Evolutionary conservation across 176 grass and related monocot genomes (phyloP).

Genomic region (Bolboschoenus planiculmis): DNA sequence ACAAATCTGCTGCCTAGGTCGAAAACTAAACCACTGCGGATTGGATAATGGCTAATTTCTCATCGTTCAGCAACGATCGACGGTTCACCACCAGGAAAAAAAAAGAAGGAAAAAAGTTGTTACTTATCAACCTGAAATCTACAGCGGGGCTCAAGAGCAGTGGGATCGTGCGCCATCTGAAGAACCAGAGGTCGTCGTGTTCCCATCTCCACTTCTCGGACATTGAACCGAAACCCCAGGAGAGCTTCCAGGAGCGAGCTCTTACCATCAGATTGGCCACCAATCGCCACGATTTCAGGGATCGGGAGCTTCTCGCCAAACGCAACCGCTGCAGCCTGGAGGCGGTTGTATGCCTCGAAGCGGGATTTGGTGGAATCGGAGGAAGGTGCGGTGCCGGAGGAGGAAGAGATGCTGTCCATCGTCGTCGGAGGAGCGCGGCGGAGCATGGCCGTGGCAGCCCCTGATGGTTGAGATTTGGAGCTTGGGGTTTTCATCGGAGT

Average conservation of each 20-base stretch:
- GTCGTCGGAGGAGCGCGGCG: conserved; percentile 4
- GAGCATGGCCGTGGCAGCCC: conserved; percentile 25
- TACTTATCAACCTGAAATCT: conserved; percentile 70
- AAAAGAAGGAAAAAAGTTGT: neutral
- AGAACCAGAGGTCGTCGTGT: conserved; percentile 90
- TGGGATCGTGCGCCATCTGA: conserved; percentile 90
- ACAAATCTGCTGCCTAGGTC: neutral
- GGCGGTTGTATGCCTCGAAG: conserved; percentile 97
- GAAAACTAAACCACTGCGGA: neutral
- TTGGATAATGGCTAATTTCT: neutral
- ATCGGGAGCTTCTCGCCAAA: conserved; percentile 96
- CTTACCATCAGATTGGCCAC: conserved; percentile 89
- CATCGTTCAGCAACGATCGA: neutral
- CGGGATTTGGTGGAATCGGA: conserved; percentile 59
- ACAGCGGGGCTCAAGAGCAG: conserved; percentile 82
- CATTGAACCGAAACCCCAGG: conserved; percentile 94
- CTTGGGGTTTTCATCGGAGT: conserved; percentile 42
- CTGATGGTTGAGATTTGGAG: conserved; percentile 27
- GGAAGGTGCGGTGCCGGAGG: conserved; percentile 17
- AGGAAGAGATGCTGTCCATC: conserved; percentile 13
- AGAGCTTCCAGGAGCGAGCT: conserved; percentile 90
- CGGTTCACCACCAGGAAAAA: neutral
- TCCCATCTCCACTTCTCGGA: conserved; percentile 98
- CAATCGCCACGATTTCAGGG: conserved; percentile 86
- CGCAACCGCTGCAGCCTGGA: conserved; percentile 80